A percentile compares a stretch with the other conserved stretches of the same genome.
phyloP scores from a whole-genome alignment of 2,329 filamentous ascomycete species.

The Aspergillus carbonarius region DNA sequence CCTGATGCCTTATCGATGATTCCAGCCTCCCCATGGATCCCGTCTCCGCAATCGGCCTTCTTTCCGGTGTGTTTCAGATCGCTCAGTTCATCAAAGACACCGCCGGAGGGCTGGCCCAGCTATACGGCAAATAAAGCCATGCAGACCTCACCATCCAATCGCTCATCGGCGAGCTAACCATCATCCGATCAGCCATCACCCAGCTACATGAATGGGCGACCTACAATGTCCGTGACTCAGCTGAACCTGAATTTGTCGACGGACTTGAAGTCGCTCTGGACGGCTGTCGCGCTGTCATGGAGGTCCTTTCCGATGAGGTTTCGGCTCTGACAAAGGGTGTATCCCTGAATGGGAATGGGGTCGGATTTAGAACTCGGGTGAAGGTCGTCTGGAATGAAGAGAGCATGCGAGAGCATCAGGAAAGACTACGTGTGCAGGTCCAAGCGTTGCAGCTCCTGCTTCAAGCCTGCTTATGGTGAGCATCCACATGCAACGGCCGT shows the following conservation, averaged over 20 bases:
- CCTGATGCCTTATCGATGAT: not conserved
- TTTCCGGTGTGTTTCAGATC: conserved; percentile 36
- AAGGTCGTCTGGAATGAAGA: conserved; percentile 40
- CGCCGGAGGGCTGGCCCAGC: conserved; percentile 30
- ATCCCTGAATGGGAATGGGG: conserved; percentile 15
- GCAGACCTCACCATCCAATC: conserved; percentile 40
- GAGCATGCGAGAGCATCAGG: conserved; percentile 36
- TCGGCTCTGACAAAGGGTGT: conserved; percentile 27
- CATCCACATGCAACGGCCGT: not conserved
- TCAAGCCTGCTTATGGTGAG: conserved; percentile 41
- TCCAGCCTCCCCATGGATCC: conserved; percentile 32
- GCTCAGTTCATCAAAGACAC: conserved; percentile 35
- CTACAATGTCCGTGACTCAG: conserved; percentile 23
- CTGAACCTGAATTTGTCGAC: conserved; percentile 28
- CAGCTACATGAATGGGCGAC: conserved; percentile 38
- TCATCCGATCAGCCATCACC: conserved; percentile 37
- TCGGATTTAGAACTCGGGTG: conserved; percentile 28
- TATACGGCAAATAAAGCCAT: conserved; percentile 36
- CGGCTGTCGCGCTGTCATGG: conserved; percentile 38
- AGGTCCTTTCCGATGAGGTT: conserved; percentile 37
- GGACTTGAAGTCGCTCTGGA: conserved; percentile 36
- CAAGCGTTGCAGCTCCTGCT: conserved; percentile 39
- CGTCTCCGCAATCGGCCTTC: conserved; percentile 33
- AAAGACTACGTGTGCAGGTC: conserved; percentile 37
- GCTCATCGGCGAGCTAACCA: conserved; percentile 36